Base-by-base conservation (phyloP, 208 protist genomes). In the Strigomonas culicis region DNA sequence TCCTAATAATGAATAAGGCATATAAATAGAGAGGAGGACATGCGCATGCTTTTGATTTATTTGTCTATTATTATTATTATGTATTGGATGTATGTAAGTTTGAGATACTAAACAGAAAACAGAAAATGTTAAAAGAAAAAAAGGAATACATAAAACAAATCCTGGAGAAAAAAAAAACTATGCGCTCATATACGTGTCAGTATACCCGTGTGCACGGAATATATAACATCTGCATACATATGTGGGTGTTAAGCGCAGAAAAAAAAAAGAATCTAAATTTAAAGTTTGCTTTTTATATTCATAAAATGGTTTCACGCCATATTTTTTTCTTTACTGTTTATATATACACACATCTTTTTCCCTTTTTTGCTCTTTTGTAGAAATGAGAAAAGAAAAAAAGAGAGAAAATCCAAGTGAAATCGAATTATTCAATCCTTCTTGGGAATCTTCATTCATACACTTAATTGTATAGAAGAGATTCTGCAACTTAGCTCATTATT, bases 311-410 rank as follows among this genome's bases (percentile, higher is more conserved):
- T 17, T 32, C 7, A 1, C 32, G 11, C 47, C 4, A 4, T 22
- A 27, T 66, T 58, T 52, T 58, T 66, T 59, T 53, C 31, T 27
- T 58, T 34, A 22, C 1, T 28, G 2, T 3, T 24, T 52, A n/a
- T 63, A 25, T 17, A 32, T n/a, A n/a, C n/a, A n/a, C 8, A 56
- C 11, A 17, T 61, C 44, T 4, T 10, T 27, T 6, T 53, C 7
- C 13, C n/a, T n/a, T 8, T 53, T 8, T n/a, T n/a, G 7, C 22
- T n/a, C 7, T 8, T 53, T 6, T 53, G n/a, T 28, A 8, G 13
- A n/a, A 6, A n/a, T 53, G n/a, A 53, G 22, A 53, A 34, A 57
- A 57, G 28, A 11, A 30, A 57, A 28, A 36, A 30, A 57, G 51
- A 57, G 19, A 11, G 8, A 57, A n/a, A 28, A 10, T n/a, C 6